phyloP scores from a whole-genome alignment of 257 asterid species.

The Fraxinus anomala region DNA sequence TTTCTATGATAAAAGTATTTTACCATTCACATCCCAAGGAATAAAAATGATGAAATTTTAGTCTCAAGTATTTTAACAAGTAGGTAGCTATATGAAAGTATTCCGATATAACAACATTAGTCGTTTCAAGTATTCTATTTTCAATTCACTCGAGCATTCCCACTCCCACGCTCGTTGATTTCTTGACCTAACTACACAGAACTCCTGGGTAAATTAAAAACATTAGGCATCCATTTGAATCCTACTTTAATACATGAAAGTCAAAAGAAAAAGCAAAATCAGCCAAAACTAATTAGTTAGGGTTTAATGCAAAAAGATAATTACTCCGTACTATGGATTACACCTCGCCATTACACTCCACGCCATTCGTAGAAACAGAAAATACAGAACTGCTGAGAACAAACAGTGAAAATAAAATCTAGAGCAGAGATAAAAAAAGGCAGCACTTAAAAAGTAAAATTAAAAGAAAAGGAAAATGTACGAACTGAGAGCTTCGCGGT shows the following conservation, averaged over 20 bases:
- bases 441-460: not conserved
- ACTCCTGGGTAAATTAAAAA: not conserved
- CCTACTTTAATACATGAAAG: not conserved
- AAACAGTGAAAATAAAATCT: not conserved
- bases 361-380: not conserved
- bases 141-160: not conserved
- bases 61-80: not conserved
- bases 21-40: not conserved
- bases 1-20: not conserved
- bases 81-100: not conserved
- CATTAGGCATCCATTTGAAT: not conserved
- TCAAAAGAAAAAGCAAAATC: slow-evolving; percentile 4
- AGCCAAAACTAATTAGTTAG: slow-evolving; percentile 20
- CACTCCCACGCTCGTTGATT: not conserved
- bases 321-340: not conserved
- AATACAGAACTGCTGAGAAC: not conserved
- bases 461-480: slow-evolving; percentile 22
- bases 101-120: not conserved
- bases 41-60: not conserved
- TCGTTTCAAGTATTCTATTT: not conserved
- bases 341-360: not conserved
- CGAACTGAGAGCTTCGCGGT: slow-evolving; percentile 93
- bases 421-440: slow-evolving; percentile 8
- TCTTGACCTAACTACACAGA: not conserved
- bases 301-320: slow-evolving; percentile 3